phyloP scores from a whole-genome alignment of 1,284 basidiomycete species.

The Leccinum pachyderme region DNA sequence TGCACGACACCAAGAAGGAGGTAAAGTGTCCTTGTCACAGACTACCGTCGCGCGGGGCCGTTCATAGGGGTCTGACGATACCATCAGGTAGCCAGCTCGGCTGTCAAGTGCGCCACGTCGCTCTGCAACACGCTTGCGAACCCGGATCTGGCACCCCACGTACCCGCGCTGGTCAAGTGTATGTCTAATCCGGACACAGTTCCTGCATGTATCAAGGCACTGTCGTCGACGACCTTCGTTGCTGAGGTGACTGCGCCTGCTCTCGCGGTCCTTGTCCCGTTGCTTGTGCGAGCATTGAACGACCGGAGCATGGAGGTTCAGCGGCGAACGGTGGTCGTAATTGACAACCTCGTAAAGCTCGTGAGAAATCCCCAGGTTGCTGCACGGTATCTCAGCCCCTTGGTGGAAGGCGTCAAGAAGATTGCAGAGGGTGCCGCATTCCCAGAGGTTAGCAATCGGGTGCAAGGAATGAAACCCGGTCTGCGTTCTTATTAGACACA shows the following conservation, averaged over 20 bases:
- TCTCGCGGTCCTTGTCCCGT: slow-evolving; percentile 92
- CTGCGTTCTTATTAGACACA: slow-evolving; percentile 12
- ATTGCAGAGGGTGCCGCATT: slow-evolving; percentile 92
- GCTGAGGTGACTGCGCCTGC: slow-evolving; percentile 97
- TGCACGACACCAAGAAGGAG: slow-evolving; percentile 98
- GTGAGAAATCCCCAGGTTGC: slow-evolving; percentile 92
- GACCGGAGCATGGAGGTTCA: slow-evolving; percentile 97
- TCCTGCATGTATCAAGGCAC: slow-evolving; percentile 91
- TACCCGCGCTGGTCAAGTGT: slow-evolving; percentile 88
- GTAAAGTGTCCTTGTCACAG: slow-evolving; percentile 38
- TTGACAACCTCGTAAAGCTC: slow-evolving; percentile 97
- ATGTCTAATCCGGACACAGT: slow-evolving; percentile 92
- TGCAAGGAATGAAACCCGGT: slow-evolving; percentile 13
- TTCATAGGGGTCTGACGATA: slow-evolving; percentile 6
- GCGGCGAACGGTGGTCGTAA: slow-evolving; percentile 85
- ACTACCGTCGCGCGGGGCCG: slow-evolving; percentile 14
- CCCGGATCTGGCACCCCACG: slow-evolving; percentile 90
- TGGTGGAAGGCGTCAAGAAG: slow-evolving; percentile 90
- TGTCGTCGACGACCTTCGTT: slow-evolving; percentile 95
- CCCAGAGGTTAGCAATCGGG: slow-evolving; percentile 69
- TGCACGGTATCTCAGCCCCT: slow-evolving; percentile 83
- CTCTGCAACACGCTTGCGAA: slow-evolving; percentile 94
- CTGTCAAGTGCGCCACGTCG: slow-evolving; percentile 90
- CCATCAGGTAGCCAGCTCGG: slow-evolving; percentile 81
- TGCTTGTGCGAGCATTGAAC: slow-evolving; percentile 90